These are phyloP conservation scores for Xylaria sp. DNA, from an alignment of 2,329 filamentous ascomycete genomes.

Conservation along the genomic window DNA sequence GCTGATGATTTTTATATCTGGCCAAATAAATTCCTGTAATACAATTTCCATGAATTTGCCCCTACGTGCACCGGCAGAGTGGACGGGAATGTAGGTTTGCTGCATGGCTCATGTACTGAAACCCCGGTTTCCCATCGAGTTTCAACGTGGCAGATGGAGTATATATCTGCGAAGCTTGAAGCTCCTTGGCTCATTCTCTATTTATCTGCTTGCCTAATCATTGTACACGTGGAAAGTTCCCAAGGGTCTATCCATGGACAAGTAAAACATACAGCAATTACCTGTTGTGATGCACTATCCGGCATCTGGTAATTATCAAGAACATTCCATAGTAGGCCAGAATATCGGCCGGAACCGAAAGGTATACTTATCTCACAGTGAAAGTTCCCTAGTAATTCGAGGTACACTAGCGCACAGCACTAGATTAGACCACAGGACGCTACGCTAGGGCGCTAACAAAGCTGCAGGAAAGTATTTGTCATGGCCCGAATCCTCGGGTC, in stretches of 20 bases:
- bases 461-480: constrained; percentile 35
- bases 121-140: not conserved
- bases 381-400: not conserved
- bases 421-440: not conserved
- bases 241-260: not conserved
- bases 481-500: constrained; percentile 36
- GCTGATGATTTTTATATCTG: not conserved
- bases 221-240: not conserved
- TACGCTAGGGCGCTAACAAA: not conserved
- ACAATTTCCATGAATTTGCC: not conserved
- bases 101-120: constrained; percentile 9
- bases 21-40: not conserved
- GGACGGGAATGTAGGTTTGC: not conserved
- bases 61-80: not conserved
- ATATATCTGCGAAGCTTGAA: not conserved
- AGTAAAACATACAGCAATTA: not conserved
- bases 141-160: not conserved
- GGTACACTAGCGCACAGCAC: not conserved
- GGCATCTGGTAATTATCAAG: not conserved
- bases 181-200: not conserved
- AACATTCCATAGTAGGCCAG: not conserved
- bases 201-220: too few relatives aligned
- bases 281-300: not conserved
- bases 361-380: not conserved
- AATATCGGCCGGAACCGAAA: constrained; percentile 10